These are phyloP conservation scores for Cladosporium sp. DNA, from an alignment of 2,329 filamentous ascomycete species.

Conservation along the genomic window DNA sequence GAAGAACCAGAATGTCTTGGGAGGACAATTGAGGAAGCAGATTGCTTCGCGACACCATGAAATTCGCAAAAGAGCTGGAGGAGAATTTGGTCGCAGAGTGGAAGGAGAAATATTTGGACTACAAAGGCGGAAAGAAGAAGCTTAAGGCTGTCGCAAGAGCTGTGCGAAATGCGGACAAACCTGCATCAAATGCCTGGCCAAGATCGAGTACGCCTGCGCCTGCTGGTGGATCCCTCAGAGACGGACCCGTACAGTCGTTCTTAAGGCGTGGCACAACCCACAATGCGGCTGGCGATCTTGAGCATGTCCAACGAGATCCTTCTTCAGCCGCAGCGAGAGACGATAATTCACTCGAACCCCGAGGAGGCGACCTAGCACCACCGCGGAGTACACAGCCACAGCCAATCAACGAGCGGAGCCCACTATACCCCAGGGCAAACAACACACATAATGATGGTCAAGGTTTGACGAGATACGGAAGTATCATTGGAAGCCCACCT, in stretches of 20 bases:
- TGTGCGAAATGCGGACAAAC: conserved; percentile 48
- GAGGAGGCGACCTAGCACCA: neutral
- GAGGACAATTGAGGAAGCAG: neutral
- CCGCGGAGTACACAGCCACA: neutral
- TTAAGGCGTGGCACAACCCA: conserved; percentile 31
- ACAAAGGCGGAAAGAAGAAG: conserved; percentile 76
- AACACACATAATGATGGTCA: conserved; percentile 9
- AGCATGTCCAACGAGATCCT: conserved; percentile 8
- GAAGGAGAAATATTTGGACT: conserved; percentile 24
- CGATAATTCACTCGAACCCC: neutral
- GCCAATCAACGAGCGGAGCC: conserved; percentile 27
- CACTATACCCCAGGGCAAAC: conserved; percentile 18
- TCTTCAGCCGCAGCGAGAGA: neutral
- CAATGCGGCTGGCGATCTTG: conserved; percentile 17
- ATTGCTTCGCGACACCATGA: conserved; percentile 17
- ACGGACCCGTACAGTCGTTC: conserved; percentile 38
- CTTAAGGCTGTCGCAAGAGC: conserved; percentile 77
- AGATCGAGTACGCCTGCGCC: neutral
- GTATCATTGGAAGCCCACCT: conserved; percentile 56
- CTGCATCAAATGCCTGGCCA: conserved; percentile 28
- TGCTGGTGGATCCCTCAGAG: neutral
- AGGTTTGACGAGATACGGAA: conserved; percentile 55
- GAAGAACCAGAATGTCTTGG: neutral
- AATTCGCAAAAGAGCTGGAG: conserved; percentile 26
- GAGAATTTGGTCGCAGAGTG: conserved; percentile 20